These are phyloP conservation scores for Apium graveolens DNA, from an alignment of 129 eudicot genomes.

Conservation along the genomic window DNA sequence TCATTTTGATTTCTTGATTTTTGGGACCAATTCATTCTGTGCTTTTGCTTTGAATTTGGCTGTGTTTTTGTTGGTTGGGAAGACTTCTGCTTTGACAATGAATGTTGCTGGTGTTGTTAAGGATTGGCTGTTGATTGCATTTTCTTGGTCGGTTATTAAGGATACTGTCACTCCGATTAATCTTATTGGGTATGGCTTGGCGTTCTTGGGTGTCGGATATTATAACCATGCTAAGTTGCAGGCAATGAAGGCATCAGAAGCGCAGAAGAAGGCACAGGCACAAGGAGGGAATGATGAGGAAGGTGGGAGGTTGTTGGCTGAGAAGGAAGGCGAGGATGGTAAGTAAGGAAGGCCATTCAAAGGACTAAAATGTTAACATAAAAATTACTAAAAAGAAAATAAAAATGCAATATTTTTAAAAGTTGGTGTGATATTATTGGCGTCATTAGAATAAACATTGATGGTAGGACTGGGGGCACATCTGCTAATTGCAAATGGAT, in stretches of 20 bases:
- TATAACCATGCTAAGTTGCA: conserved; percentile 53
- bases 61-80: conserved; percentile 62
- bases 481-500: conserved; percentile 2
- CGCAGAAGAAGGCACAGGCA: conserved; percentile 23
- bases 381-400: not conserved
- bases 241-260: conserved; percentile 50
- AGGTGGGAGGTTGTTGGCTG: conserved; percentile 9
- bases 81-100: conserved; percentile 91
- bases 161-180: conserved; percentile 61
- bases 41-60: conserved; percentile 67
- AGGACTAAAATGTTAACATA: not conserved
- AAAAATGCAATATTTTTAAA: not conserved
- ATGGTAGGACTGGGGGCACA: not conserved
- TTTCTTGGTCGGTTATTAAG: conserved; percentile 79
- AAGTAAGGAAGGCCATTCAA: not conserved
- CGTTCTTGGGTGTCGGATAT: conserved; percentile 58
- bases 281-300: conserved; percentile 8
- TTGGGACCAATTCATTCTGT: conserved; percentile 56
- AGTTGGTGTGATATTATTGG: not conserved
- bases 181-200: conserved; percentile 60
- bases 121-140: conserved; percentile 66
- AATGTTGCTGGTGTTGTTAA: conserved; percentile 75
- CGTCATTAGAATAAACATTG: not conserved
- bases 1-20: conserved; percentile 36
- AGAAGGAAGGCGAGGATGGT: conserved; percentile 6